These are phyloP conservation scores for Aspergillus melleus DNA, from an alignment of 2,329 filamentous ascomycete genomes.

Conservation along the genomic window DNA sequence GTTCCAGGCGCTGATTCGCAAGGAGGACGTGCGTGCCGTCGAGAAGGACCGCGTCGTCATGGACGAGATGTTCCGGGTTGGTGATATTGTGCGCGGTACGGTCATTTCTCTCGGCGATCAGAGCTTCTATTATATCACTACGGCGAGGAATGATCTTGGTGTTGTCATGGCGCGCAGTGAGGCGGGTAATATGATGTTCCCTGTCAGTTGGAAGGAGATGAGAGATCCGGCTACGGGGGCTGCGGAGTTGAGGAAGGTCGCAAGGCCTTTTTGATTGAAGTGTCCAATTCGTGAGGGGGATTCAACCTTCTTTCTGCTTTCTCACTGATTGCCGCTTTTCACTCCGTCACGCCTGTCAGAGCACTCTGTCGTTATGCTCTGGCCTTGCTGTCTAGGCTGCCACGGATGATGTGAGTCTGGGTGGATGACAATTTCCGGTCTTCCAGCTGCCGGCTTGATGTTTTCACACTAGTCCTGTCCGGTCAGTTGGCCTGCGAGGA, in stretches of 20 bases:
- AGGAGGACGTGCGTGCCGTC: conserved; percentile 89
- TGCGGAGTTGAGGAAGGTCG: conserved; percentile 84
- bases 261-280: conserved; percentile 75
- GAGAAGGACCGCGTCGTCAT: conserved; percentile 95
- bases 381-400: too few species aligned
- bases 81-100: conserved; percentile 83
- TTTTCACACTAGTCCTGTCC: neutral
- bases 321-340: too few species aligned
- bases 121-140: conserved; percentile 91
- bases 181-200: conserved; percentile 84
- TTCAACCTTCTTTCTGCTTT: neutral
- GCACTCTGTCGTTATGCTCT: too few species aligned
- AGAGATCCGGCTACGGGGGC: conserved; percentile 75
- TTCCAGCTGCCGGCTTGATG: neutral
- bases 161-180: conserved; percentile 93
- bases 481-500: neutral
- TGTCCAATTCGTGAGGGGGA: neutral
- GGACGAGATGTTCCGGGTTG: conserved; percentile 85
- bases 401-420: too few species aligned
- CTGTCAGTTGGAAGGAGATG: conserved; percentile 94
- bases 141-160: conserved; percentile 84
- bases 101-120: conserved; percentile 94
- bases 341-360: too few species aligned
- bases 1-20: conserved; percentile 80
- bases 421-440: too few species aligned